Evolutionary conservation across 1,284 basidiomycete genomes (phyloP).

Genomic region (Cryptococcus depauperatus): DNA sequence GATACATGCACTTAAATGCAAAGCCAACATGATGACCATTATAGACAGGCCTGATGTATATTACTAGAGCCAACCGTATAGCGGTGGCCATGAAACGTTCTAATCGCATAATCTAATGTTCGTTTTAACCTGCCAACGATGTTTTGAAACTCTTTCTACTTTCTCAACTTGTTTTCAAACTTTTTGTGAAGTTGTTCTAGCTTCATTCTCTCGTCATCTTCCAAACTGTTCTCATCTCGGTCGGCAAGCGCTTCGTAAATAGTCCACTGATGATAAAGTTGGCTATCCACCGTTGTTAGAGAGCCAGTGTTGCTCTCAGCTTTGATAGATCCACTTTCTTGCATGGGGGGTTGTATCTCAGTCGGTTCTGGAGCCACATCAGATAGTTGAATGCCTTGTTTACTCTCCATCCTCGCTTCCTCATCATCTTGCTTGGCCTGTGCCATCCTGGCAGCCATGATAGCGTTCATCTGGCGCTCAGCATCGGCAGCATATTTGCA

Average conservation of each 20-base stretch:
- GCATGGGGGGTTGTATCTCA: slow-evolving; percentile 12
- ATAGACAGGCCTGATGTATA: too few relatives aligned
- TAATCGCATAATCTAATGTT: too few relatives aligned
- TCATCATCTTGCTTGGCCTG: slow-evolving; percentile 15
- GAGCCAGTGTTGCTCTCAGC: slow-evolving; percentile 6
- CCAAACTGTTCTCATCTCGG: slow-evolving; percentile 31
- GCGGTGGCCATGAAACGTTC: too few relatives aligned
- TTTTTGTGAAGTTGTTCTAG: slow-evolving; percentile 25
- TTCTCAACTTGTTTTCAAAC: slow-evolving; percentile 24
- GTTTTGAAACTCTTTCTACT: slow-evolving; percentile 6
- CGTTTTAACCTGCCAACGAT: too few relatives aligned
- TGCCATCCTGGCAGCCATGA: slow-evolving; percentile 34
- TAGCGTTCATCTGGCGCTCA: slow-evolving; percentile 28
- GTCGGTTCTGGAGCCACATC: background rate
- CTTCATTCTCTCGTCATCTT: slow-evolving; percentile 30
- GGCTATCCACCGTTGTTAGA: slow-evolving; percentile 6
- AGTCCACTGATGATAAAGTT: slow-evolving; percentile 25
- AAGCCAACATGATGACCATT: too few relatives aligned
- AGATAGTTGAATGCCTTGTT: slow-evolving; percentile 1
- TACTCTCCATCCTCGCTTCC: slow-evolving; percentile 10
- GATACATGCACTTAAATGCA: too few relatives aligned
- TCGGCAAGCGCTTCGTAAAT: slow-evolving; percentile 30
- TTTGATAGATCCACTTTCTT: slow-evolving; percentile 13
- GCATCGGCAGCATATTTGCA: slow-evolving; percentile 47
- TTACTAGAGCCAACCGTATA: too few relatives aligned